Evolutionary conservation across 139 green algal genomes (phyloP), one percentile per base, ranked within the genome.

Genomic region (Ettlia oleoabundans): DNA sequence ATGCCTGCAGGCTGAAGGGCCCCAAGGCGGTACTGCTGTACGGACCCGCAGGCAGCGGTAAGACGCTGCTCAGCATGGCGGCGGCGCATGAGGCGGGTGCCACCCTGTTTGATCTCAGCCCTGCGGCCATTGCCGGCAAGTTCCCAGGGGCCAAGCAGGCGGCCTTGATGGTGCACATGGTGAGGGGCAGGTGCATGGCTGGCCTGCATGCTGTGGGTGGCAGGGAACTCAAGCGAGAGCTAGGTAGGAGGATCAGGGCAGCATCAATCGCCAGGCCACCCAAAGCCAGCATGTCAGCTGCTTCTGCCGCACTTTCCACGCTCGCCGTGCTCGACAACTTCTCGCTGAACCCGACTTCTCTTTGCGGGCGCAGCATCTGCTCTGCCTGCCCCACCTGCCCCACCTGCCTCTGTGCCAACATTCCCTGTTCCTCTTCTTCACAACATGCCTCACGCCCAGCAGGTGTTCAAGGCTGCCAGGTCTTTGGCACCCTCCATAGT

Each of bases 141-240:
- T 98, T 96, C 81, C 88, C 91, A 1, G 92, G 93, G n/a, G n/a
- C n/a, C 81, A 97, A 98, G 88, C 89, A 88, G 22, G 91, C 89
- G 4, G 87, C 87, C n/a, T 89, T 96, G 82, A 93, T 98, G 88
- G 84, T 98, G 1, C 93, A 98, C 87, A 97, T 96, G 89, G 94
- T 96, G 47, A 10, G 85, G 22, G 53, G 35, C 1, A 18, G 41
- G 68, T 10, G 40, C 41, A 74, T 28, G 40, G 67, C 24, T 58
- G 67, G 26, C 47, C 10, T 58, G 47, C 47, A 58, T n/a, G n/a
- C n/a, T n/a, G n/a, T n/a, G n/a, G n/a, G n/a, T n/a, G n/a, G n/a
- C n/a, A n/a, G n/a, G n/a, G n/a, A n/a, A n/a, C n/a, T n/a, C n/a
- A n/a, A n/a, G n/a, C n/a, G n/a, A n/a, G n/a, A n/a, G n/a, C n/a